Percentiles rank a stretch among this genome's conserved stretches.
Conservation (phyloP, 2,329 filamentous ascomycete genomes). For the Fusarium pseudocircinatum region DNA sequence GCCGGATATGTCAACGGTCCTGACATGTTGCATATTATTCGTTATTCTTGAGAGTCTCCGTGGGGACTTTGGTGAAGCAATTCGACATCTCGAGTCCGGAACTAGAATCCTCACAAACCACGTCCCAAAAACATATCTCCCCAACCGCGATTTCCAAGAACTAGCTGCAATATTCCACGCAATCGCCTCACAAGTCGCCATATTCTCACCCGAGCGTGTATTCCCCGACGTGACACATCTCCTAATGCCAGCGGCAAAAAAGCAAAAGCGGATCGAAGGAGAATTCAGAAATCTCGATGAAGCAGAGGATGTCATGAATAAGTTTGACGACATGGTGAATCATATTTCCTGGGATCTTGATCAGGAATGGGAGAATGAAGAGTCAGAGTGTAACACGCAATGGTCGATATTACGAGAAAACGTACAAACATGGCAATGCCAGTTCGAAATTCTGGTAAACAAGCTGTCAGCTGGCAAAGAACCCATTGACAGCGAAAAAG, state of each 20-base stretch:
- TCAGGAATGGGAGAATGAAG: constrained; percentile 8
- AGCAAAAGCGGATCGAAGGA: not conserved
- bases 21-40: constrained; percentile 7
- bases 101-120: not conserved
- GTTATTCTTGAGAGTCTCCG: constrained; percentile 6
- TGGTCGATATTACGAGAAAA: not conserved
- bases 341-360: constrained; percentile 9
- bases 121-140: not conserved
- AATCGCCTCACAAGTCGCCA: constrained; percentile 5
- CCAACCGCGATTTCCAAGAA: not conserved
- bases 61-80: constrained; percentile 1
- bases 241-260: not conserved
- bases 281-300: not conserved
- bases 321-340: not conserved
- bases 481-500: not conserved
- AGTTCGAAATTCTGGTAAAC: not conserved
- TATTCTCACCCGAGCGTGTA: not conserved
- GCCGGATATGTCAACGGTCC: not conserved
- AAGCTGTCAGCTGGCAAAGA: not conserved
- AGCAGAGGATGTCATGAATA: constrained; percentile 9
- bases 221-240: constrained; percentile 4
- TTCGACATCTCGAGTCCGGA: constrained; percentile 6
- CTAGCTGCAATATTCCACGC: not conserved
- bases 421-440: not conserved
- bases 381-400: not conserved